Evolutionary conservation across 2,329 filamentous ascomycete species (phyloP), one percentile per base, ranked within the genome.

Genomic region (Penicillium hesseltinei): DNA sequence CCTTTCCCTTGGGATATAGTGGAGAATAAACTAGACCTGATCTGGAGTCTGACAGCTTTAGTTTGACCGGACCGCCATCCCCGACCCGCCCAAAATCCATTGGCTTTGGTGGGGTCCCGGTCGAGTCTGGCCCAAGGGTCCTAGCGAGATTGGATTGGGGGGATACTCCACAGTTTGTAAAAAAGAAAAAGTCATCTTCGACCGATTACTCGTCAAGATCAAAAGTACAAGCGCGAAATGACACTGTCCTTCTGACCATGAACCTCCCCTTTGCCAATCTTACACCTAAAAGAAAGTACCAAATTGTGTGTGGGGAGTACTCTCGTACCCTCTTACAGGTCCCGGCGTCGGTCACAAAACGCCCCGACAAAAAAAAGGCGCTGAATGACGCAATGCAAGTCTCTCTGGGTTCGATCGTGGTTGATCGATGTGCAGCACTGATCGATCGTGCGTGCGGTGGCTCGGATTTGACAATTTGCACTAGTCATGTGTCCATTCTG

Each of bases 401-500:
- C 27, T 31, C 15, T 43, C 31, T 33, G n/a, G 31, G 46, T 43
- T 54, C 59, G 65, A 67, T 67, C 46, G 27, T 5, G 19, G 29
- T 56, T 59, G 65, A 66, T 67, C 58, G 29, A 47, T 46, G 54
- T 43, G 48, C 44, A 54, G 56, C 62, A 67, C 66, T 67, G 63
- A 59, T 54, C 60, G 62, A 67, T 67, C 65, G 58, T 42, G 50
- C 36, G 11, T 44, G 43, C 51, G 43, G 52, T 51, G 27, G 19
- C n/a, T 50, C 52, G 55, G 54, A 25, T 59, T 25, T 31, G 13
- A 33, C n/a, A 47, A 55, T 45, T 36, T 56, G 52, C 57, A 36
- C 50, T 51, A 54, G 61, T 53, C 52, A 38, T 50, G 33, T 57
- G 48, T 45, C 40, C 43, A 52, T 44, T 39, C 46, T 52, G 4